Conservation (phyloP, 345 rosid genomes). For the Citrus glauca region DNA sequence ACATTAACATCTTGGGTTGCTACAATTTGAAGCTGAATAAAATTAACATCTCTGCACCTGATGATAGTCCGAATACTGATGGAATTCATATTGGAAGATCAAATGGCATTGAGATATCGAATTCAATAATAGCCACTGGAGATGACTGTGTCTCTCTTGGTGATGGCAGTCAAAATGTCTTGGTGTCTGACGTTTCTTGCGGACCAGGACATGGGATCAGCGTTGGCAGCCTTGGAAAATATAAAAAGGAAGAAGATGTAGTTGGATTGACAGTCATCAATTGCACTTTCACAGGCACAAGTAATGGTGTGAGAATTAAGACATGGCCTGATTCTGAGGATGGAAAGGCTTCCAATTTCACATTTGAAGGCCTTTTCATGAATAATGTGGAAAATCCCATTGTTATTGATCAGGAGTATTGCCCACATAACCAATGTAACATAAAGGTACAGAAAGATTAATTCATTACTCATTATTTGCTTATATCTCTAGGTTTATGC, state of each 20-base stretch:
- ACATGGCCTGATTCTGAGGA: background rate
- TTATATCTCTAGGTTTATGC: no score
- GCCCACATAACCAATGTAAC: background rate
- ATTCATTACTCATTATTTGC: no score
- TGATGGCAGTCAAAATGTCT: slow-evolving; percentile 8
- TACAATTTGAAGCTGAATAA: slow-evolving; percentile 10
- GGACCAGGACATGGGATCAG: slow-evolving; percentile 41
- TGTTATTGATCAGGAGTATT: slow-evolving; percentile 1
- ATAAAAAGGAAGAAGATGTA: background rate
- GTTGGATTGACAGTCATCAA: background rate
- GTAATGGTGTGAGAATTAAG: slow-evolving; percentile 2
- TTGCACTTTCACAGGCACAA: background rate
- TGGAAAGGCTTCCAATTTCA: background rate
- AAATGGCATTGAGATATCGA: slow-evolving; percentile 11
- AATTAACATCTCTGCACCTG: slow-evolving; percentile 9
- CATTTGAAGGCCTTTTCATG: background rate
- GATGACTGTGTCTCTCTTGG: slow-evolving; percentile 38
- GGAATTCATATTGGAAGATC: slow-evolving; percentile 30
- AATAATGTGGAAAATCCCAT: background rate
- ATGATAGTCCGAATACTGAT: slow-evolving; percentile 26
- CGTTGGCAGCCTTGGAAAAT: background rate
- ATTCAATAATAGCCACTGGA: slow-evolving; percentile 22
- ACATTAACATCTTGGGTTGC: slow-evolving; percentile 22
- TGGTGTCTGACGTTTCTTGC: slow-evolving; percentile 15
- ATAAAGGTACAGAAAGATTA: background rate